Evolutionary conservation across 2,329 filamentous ascomycete genomes (phyloP).

Genomic region (Aspergillus ochraceoroseus): DNA sequence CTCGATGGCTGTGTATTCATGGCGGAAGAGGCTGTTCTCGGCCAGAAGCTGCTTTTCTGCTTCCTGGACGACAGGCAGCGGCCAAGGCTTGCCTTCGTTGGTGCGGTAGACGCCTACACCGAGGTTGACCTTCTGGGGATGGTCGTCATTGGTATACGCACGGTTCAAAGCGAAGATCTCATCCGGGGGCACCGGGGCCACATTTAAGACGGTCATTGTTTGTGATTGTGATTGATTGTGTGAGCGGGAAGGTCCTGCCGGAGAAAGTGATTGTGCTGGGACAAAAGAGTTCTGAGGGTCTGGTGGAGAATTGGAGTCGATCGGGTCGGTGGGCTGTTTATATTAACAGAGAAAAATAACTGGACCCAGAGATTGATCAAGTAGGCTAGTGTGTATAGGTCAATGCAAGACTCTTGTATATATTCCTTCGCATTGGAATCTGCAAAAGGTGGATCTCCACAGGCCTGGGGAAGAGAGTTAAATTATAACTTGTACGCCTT

Average conservation of each 20-base stretch:
- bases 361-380: background rate
- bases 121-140: slow-evolving; percentile 75
- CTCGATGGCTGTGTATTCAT: slow-evolving; percentile 95
- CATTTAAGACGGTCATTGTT: slow-evolving; percentile 39
- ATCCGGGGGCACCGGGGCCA: slow-evolving; percentile 85
- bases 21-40: slow-evolving; percentile 81
- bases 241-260: slow-evolving; percentile 1
- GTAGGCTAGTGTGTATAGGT: background rate
- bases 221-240: slow-evolving; percentile 12
- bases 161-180: slow-evolving; percentile 85
- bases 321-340: background rate
- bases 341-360: too few relatives aligned
- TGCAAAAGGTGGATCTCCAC: background rate
- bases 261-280: slow-evolving; percentile 4
- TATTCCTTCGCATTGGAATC: background rate
- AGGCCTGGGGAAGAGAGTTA: slow-evolving; percentile 1
- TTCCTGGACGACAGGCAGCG: slow-evolving; percentile 87
- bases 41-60: slow-evolving; percentile 66
- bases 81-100: slow-evolving; percentile 92
- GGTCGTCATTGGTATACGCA: slow-evolving; percentile 70
- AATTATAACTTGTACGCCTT: slow-evolving; percentile 9
- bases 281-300: slow-evolving; percentile 4
- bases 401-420: background rate
- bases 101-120: slow-evolving; percentile 89
- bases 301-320: slow-evolving; percentile 13